Evolutionary conservation across 2,329 filamentous ascomycete genomes (phyloP), one percentile per base, ranked within the genome.

Genomic region (Samsoniella hepiali): DNA sequence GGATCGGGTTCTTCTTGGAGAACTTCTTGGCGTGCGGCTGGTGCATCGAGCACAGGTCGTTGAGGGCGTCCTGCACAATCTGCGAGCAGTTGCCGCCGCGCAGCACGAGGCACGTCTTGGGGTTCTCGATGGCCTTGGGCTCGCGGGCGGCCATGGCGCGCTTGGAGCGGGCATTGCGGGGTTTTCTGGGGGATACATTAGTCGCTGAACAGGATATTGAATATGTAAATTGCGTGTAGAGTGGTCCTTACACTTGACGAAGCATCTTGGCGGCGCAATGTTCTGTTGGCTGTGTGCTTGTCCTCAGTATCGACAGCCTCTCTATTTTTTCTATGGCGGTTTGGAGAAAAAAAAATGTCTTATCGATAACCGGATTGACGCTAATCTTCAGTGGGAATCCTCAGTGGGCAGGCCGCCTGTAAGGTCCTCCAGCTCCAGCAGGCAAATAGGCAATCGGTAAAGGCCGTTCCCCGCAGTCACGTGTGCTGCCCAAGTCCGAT

Each of bases 1-100:
- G 93, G 71, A 97, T 90, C 69, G 88, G 84, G 78, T 99, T 99
- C 82, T 98, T 98, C 85, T 98, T 99, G 78, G 88, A 91, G 81
- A 99, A 97, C 69, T 93, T 93, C 77, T 96, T 89, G 67, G 89
- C 88, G 66, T 94, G 84, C 2, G 93, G 93, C 72, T 90, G 88
- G 71, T 94, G 93, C 72, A 99, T 82, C 56, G 91, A 85, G 77
- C 92, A 86, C 63, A 99, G 85, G 71, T 97, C 95, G 69, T 87
- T 89, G 66, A 97, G 82, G 64, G 92, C 91, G 70, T 94, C 89
- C 77, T 96, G 88, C 63, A 93, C 82, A 56, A 95, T 80, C 71
- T 94, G 88, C 53, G 91, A 94, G 75, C 91, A 94, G 75, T 87
- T 90, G 58, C 91, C 92, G 71, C 93, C 94, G 67, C 92, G 90